Base-by-base conservation (phyloP, 169 alveolate genomes). In the Plasmodium coatneyi region DNA sequence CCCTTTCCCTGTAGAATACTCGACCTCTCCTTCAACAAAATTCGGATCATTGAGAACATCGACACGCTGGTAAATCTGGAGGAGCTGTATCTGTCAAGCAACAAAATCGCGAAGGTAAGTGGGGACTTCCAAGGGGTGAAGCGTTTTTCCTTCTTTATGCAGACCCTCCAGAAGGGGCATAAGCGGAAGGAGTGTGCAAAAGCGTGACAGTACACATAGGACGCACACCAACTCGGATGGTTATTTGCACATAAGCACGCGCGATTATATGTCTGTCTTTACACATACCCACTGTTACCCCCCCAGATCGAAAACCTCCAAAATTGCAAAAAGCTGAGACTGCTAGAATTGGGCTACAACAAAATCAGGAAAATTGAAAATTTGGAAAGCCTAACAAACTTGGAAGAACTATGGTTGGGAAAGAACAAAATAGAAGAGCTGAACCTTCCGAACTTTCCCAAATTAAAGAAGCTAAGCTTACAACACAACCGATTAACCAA, bases 321-420 rank as follows among this genome's bases (percentile, higher is more conserved):
- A 39, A 93, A 89, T 28, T 93, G 96, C 43, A 87, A 74, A 79
- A 84, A 96, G 22, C 93, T 98, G 93, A 91, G 84, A 92, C 93
- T 96, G 19, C 93, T 98, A 60, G 99, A 97, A 80, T 96, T 98
- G 49, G 98, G 98, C 34, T 96, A 98, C 52, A 98, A 98, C 94
- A 94, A 90, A 89, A 96, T 98, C 30, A 89, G 97, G 46, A 95
- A 83, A 52, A 97, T 97, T 83, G 98, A 96, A 80, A 97, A 96
- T 70, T 72, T 98, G 52, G 95, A 83, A 60, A 83, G 80, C 71
- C 96, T 97, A 28, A 83, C 60, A 36, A 82, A 94, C 34, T 95
- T 98, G 56, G 95, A 74, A 79, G 97, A 98, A 72, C 95, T 98
- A 56, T 97, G 98, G 98, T 92, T 98, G 34, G 99, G 99, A 28